Base-by-base conservation (phyloP, 2,329 filamentous ascomycete genomes). In the Aspergillus ochraceoroseus region DNA sequence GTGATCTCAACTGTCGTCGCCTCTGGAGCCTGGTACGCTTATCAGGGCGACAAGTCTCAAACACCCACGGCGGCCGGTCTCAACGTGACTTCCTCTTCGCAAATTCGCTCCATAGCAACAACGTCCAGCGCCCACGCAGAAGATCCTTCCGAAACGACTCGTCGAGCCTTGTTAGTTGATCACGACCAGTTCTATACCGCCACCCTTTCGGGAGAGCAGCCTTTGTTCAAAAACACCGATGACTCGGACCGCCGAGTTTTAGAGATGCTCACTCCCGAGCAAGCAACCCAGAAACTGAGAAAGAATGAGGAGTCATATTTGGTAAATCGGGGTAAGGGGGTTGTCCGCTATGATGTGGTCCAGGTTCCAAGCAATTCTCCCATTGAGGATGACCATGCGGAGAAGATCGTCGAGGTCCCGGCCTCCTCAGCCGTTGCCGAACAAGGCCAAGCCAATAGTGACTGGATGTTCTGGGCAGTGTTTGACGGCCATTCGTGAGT, bases 381-480 rank as follows among this genome's bases (percentile, higher is more conserved):
- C 0, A 98, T 98, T 44, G 92, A 98, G 69, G 92, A 98, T 59
- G 94, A 98, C 60, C 92, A 98, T 61, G 86, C 89, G 37, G 92
- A 98, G 70, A 94, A 95, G 75, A 95, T 96, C 57, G 87, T 98
- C 32, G 87, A 96, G 65, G 80, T 95, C 6, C 84, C 87, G 3
- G 75, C 76, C 38, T 73, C 71, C 34, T 70, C 76, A 26, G 72
- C 75, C 17, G 72, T 74, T 11, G 71, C 72, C 5, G 70, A 76
- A 55, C 67, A 76, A 60, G 67, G 74, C 25, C 73, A 75, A 11
- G 51, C 73, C 12, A 80, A 74, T 44, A 86, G 78, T 47, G 94
- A 98, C 66, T 98, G 92, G 92, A 96, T 96, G 88, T 98, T 98
- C 65, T 98, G 94, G 92, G 92, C 89, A 43, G 89, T 98, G 12